Percentiles rank a stretch among this genome's conserved stretches.
phyloP scores from a whole-genome alignment of 192 early-diverging fungal genomes.

The Entomortierella lignicola region DNA sequence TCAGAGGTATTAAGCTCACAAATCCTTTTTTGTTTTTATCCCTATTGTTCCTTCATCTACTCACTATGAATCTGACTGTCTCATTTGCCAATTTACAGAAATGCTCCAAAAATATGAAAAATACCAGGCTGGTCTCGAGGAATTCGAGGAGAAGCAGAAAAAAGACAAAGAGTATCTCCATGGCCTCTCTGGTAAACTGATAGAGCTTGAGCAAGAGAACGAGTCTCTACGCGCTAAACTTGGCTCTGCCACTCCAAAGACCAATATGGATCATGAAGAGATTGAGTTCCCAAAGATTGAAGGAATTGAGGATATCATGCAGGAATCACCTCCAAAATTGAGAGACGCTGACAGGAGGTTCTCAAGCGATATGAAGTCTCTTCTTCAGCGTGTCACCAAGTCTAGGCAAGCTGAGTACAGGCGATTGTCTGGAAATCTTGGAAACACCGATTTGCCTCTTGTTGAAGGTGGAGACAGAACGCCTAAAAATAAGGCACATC shows the following conservation, averaged over 20 bases:
- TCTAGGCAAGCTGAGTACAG: constrained; percentile 45
- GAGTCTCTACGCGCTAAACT: constrained; percentile 23
- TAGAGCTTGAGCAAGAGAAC: constrained; percentile 32
- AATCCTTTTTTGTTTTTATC: background rate
- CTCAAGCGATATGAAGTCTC: constrained; percentile 50
- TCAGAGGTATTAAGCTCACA: constrained; percentile 21
- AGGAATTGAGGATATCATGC: constrained; percentile 46
- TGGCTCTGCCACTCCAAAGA: constrained; percentile 27
- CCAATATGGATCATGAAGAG: constrained; percentile 17
- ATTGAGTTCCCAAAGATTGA: constrained; percentile 38
- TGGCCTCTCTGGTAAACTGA: constrained; percentile 25
- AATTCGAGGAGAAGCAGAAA: constrained; percentile 36
- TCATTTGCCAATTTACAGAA: constrained; percentile 1
- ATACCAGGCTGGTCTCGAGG: constrained; percentile 38
- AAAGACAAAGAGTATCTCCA: constrained; percentile 44
- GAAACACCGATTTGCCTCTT: constrained; percentile 2
- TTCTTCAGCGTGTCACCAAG: constrained; percentile 42
- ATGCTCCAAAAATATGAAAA: constrained; percentile 44
- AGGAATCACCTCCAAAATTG: constrained; percentile 45
- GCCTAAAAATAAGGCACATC: constrained; percentile 1
- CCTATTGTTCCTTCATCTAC: background rate
- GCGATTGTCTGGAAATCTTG: constrained; percentile 36
- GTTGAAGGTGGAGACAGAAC: constrained; percentile 19
- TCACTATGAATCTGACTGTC: background rate
- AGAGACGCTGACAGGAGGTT: constrained; percentile 37